phyloP scores from a whole-genome alignment of 1,284 basidiomycete genomes.

The Mycena citricolor region DNA sequence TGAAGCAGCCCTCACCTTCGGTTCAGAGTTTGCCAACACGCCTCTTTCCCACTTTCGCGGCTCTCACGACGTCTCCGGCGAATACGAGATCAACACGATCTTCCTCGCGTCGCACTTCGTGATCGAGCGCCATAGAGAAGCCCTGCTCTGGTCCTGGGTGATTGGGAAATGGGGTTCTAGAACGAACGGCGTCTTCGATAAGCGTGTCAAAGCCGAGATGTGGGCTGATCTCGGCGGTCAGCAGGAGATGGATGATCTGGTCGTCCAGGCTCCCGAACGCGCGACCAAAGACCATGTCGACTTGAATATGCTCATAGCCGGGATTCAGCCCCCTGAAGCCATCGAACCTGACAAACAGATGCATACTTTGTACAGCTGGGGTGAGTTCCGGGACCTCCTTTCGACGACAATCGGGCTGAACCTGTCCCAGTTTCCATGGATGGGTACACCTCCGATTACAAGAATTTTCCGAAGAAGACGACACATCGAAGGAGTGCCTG shows the following conservation, averaged over 20 bases:
- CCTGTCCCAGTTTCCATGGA: conserved; percentile 14
- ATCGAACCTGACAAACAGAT: conserved; percentile 1
- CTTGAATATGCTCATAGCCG: conserved; percentile 16
- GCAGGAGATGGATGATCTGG: conserved; percentile 7
- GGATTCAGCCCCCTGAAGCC: conserved; percentile 6
- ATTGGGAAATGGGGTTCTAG: conserved; percentile 35
- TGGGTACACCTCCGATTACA: conserved; percentile 13
- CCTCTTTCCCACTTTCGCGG: conserved; percentile 30
- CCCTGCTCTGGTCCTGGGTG: conserved; percentile 42
- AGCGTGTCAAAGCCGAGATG: conserved; percentile 27
- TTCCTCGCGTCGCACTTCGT: conserved; percentile 37
- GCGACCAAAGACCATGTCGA: conserved; percentile 15
- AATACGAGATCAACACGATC: conserved; percentile 25
- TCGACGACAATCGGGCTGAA: neutral
- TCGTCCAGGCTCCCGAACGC: conserved; percentile 1
- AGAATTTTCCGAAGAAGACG: neutral
- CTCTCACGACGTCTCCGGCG: conserved; percentile 26
- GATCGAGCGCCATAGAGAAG: conserved; percentile 42
- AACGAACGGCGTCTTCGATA: conserved; percentile 30
- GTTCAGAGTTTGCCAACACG: conserved; percentile 30
- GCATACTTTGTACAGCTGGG: conserved; percentile 12
- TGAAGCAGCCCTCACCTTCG: conserved; percentile 35
- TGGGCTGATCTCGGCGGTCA: conserved; percentile 38
- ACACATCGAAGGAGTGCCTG: conserved; percentile 4
- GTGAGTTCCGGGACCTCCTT: neutral